Percentiles rank a stretch among this genome's conserved stretches.
Evolutionary conservation across 2,329 filamentous ascomycete genomes (phyloP).

Genomic region (Cercospora nicotianae): DNA sequence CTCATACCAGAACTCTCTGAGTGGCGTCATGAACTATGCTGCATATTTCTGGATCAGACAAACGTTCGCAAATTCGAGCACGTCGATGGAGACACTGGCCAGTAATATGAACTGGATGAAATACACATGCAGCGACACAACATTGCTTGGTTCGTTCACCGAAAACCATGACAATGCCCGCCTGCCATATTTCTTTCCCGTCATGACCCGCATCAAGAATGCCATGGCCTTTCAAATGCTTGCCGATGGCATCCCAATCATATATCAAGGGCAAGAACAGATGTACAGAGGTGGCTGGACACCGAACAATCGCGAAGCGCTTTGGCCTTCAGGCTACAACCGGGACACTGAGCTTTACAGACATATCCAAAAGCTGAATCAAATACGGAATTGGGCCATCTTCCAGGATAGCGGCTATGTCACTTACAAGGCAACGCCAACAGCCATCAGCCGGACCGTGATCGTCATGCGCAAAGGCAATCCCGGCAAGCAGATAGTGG

Average conservation of each 20-base stretch:
- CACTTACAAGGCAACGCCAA: constrained; percentile 41
- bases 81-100: constrained; percentile 42
- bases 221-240: constrained; percentile 60
- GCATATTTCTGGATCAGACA: constrained; percentile 40
- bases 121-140: constrained; percentile 39
- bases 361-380: constrained; percentile 49
- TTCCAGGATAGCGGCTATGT: constrained; percentile 41
- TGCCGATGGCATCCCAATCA: constrained; percentile 60
- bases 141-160: constrained; percentile 41
- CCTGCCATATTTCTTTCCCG: constrained; percentile 49
- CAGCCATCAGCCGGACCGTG: constrained; percentile 42
- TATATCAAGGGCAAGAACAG: constrained; percentile 66
- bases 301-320: constrained; percentile 42
- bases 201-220: constrained; percentile 59
- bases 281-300: constrained; percentile 44
- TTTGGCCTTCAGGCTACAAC: constrained; percentile 42
- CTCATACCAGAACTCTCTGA: constrained; percentile 44
- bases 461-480: constrained; percentile 50
- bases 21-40: constrained; percentile 50
- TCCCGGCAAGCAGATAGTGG: constrained; percentile 40
- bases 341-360: constrained; percentile 41
- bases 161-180: constrained; percentile 43
- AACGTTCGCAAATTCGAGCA: constrained; percentile 39
- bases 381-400: constrained; percentile 50
- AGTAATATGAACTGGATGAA: constrained; percentile 33